Base-by-base conservation (phyloP, 495 filamentous ascomycete species). In the Corynascus novoguineensis region DNA sequence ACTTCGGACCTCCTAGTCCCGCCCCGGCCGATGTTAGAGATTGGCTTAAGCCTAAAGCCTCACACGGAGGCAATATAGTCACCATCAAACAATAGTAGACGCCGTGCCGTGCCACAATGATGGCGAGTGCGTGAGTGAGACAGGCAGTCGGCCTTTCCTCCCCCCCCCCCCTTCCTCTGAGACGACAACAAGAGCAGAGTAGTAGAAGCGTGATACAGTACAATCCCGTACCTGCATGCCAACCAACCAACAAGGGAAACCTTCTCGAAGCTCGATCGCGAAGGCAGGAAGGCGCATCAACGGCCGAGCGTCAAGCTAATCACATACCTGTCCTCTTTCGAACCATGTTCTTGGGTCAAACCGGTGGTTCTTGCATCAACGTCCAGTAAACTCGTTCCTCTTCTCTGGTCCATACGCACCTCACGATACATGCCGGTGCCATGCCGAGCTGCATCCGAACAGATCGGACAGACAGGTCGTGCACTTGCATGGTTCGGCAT, bases 41-140 rank as follows among this genome's bases (percentile, higher is more conserved):
- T 22, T 42, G 24, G 50, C 7, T 31, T 9, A 25, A 53, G 50
- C 17, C 50, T 53, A 53, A 53, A 53, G n/a, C 6, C 45, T 41
- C 37, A 41, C 37, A 15, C 4, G 15, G 21, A 0, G 37, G 14
- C 35, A n/a, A 4, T 17, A 38, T 15, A n/a, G 12, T 7, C 35
- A 38, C 1, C 19, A 37, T 24, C 21, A 38, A 41, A 46, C 24
- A 25, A 29, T 14, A 40, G 1, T 11, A 31, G 3, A 25, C 32
- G 15, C 3, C 50, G 8, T 8, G 37, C 9, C 17, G 15, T 6
- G 15, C n/a, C 41, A 24, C 24, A 6, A n/a, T 12, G 42, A n/a
- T 41, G 15, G 41, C n/a, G 28, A 46, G 45, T 31, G 5, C 4
- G 4, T 8, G 11, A 10, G 27, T 32, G 45, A 29, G 45, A 32